Evolutionary conservation across 768 basidiomycete species (phyloP).

Genomic region (Pisolithus marmoratus): DNA sequence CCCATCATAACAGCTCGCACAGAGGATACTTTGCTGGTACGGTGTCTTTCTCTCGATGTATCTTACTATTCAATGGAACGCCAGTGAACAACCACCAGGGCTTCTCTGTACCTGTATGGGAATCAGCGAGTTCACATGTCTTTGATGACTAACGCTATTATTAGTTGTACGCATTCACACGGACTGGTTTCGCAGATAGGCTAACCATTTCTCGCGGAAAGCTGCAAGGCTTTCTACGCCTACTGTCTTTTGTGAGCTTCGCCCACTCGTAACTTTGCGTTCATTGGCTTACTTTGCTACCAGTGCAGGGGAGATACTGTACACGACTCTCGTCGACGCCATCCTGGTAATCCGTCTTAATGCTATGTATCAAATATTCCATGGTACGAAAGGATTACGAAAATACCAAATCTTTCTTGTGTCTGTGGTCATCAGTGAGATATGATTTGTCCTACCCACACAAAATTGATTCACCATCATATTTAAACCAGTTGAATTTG

Average conservation of each 20-base stretch:
- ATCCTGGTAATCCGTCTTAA: conserved; percentile 16
- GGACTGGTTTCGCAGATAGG: neutral
- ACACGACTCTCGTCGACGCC: conserved; percentile 15
- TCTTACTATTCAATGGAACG: neutral
- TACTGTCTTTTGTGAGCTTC: conserved; percentile 15
- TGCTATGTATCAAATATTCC: conserved; percentile 8
- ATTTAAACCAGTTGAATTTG: conserved; percentile 12
- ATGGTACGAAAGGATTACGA: neutral
- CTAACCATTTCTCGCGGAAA: neutral
- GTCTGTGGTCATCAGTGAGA: conserved; percentile 14
- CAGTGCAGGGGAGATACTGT: conserved; percentile 16
- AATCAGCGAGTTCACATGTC: neutral
- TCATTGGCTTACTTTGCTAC: neutral
- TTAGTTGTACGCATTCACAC: neutral
- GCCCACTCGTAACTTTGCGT: neutral
- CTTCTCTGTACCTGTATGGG: neutral
- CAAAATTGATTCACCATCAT: neutral
- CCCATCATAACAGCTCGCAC: no score
- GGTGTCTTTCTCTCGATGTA: neutral
- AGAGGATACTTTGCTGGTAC: no score
- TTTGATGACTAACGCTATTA: neutral
- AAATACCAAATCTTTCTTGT: neutral
- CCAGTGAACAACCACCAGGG: neutral
- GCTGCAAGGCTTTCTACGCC: conserved; percentile 19
- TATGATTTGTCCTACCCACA: neutral